Percentiles rank a stretch among this genome's conserved stretches.
phyloP scores from a whole-genome alignment of 768 basidiomycete genomes.

The Hortiboletus flavorubellus region DNA sequence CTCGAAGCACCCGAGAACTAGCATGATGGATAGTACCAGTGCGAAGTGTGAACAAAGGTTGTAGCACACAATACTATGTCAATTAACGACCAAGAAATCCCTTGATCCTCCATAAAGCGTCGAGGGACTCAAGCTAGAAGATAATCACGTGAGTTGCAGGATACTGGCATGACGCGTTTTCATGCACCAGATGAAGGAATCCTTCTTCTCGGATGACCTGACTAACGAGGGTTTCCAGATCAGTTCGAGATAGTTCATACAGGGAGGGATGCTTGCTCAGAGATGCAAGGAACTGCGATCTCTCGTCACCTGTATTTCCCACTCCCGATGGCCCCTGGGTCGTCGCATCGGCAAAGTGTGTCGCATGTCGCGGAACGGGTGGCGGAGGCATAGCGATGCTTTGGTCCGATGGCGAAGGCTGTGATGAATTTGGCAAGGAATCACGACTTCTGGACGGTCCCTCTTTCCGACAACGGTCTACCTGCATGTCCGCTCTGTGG shows the following conservation, averaged over 20 bases:
- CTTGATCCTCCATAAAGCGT: constrained; percentile 52
- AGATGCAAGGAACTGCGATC: constrained; percentile 33
- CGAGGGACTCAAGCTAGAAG: constrained; percentile 50
- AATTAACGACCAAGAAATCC: constrained; percentile 31
- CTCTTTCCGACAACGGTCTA: background rate
- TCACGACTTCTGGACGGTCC: background rate
- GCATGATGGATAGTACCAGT: background rate
- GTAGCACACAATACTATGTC: background rate
- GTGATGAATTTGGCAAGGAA: constrained; percentile 34
- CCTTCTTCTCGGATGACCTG: constrained; percentile 72
- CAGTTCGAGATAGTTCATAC: constrained; percentile 49
- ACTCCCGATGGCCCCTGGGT: constrained; percentile 7
- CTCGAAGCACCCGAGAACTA: constrained; percentile 31
- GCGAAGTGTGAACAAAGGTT: background rate
- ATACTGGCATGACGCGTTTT: background rate
- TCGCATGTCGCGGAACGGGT: constrained; percentile 21
- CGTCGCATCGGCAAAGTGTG: constrained; percentile 3
- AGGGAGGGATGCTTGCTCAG: constrained; percentile 45
- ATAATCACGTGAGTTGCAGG: constrained; percentile 12
- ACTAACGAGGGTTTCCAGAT: constrained; percentile 56
- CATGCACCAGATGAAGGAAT: constrained; percentile 67
- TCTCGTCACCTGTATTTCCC: constrained; percentile 2
- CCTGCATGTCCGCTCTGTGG: constrained; percentile 2
- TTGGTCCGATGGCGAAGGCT: constrained; percentile 27
- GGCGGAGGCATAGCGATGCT: constrained; percentile 31